Conservation (phyloP, 306 rosid genomes). For the Pyrus communis region DNA sequence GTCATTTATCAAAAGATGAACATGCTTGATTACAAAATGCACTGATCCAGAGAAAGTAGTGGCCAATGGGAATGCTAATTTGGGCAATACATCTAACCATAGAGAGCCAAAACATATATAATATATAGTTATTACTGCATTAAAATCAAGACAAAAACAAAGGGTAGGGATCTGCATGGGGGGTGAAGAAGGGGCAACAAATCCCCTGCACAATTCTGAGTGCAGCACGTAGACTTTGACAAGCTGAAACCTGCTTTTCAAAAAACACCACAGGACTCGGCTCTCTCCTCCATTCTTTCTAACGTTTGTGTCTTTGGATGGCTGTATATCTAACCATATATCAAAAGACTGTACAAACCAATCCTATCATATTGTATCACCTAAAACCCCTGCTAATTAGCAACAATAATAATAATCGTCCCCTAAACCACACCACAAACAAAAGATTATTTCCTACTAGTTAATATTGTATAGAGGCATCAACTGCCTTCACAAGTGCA, state of each 20-base stretch:
- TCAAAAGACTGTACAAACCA: conserved; percentile 47
- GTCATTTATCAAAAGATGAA: too few species aligned
- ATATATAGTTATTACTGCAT: background rate
- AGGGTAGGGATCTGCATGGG: background rate
- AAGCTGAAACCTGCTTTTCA: conserved; percentile 34
- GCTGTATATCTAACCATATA: conserved; percentile 30
- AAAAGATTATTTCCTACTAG: background rate
- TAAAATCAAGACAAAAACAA: background rate
- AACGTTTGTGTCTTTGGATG: conserved; percentile 22
- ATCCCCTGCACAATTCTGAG: background rate
- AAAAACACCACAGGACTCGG: conserved; percentile 40
- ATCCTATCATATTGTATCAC: conserved; percentile 13
- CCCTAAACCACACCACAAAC: conserved; percentile 1
- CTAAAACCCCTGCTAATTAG: conserved; percentile 7
- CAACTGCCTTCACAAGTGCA: conserved; percentile 34
- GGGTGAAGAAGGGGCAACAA: background rate
- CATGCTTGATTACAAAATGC: background rate
- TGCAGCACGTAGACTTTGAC: background rate
- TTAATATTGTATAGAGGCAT: background rate
- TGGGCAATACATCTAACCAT: background rate
- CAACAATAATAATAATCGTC: background rate
- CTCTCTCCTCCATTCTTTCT: conserved; percentile 19
- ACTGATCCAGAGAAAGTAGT: background rate
- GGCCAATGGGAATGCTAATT: background rate
- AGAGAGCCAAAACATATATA: background rate